Evolutionary conservation across 129 eudicot species (phyloP), one percentile per base, ranked within the genome.

Genomic region (Oenanthe sinensis): DNA sequence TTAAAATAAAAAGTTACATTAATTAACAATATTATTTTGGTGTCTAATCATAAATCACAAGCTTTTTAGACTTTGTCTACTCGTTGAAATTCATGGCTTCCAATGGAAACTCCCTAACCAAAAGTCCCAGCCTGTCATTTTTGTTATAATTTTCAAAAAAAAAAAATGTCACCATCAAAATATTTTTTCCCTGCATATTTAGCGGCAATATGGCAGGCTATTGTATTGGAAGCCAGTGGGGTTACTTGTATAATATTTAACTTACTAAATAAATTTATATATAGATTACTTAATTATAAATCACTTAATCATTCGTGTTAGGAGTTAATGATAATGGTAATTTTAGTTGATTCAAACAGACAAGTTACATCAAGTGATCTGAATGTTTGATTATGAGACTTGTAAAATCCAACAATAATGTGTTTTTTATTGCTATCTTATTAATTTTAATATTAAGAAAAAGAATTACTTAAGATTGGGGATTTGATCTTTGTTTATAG

Each of bases 121-220:
- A 78, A 79, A 49, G 82, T 73, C 78, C 74, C 74, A 77, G 79
- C 71, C 45, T 75, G 67, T 75, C 65, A 7, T 75, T 79, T 62
- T 52, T 19, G 71, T 55, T 54, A 3, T 63, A 73, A 9, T 19
- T 20, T 28, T 74, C 62, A 19, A 6, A 26, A 4, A 42, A 4
- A 42, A 37, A 37, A 0, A 36, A 42, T 63, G 76, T 63, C 76
- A 5, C n/a, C 8, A 3, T 24, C 79, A 33, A 42, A 20, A 30
- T 63, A 63, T 33, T 48, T 79, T 79, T 77, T 33, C 1, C 74
- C 67, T 83, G 84, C 89, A 74, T 72, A 75, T 83, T 74, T 81
- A 46, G 81, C 79, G 87, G 89, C 63, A 40, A 8, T 52, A 40
- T 39, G 79, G 55, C 80, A 40, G 76, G 45, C 15, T 72, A 72